phyloP scores from a whole-genome alignment of 371 early-diverging fungal genomes.

The Rhizomucor miehei region DNA sequence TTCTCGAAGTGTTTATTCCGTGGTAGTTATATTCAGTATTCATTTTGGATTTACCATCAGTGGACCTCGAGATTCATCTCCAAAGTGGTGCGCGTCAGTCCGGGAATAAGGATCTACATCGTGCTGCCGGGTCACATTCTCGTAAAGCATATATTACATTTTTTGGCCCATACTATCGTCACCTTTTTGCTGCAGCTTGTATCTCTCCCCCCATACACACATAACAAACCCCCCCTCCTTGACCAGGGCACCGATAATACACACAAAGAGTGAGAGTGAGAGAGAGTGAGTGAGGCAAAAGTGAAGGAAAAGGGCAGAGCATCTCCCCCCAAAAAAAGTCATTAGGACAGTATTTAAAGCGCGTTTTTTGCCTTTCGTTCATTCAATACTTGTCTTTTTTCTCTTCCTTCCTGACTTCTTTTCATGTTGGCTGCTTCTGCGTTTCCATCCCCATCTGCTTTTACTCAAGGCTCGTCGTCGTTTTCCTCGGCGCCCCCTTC shows the following conservation, averaged over 20 bases:
- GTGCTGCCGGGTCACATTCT: conserved; percentile 21
- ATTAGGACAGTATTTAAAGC: conserved; percentile 5
- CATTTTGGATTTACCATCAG: no score
- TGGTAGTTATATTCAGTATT: no score
- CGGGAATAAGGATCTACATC: conserved; percentile 17
- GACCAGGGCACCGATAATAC: no score
- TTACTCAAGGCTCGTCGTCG: background rate
- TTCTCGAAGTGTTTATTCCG: no score
- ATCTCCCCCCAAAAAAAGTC: background rate
- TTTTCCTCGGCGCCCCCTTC: background rate
- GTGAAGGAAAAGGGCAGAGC: no score
- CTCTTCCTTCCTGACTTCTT: conserved; percentile 1
- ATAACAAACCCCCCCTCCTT: conserved; percentile 6
- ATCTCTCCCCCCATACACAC: conserved; percentile 6
- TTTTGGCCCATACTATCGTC: conserved; percentile 22
- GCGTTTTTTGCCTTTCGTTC: conserved; percentile 7
- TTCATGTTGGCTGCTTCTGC: no score
- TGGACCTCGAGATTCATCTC: no score
- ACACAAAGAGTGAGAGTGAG: no score
- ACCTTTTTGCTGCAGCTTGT: conserved; percentile 5
- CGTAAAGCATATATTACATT: conserved; percentile 40
- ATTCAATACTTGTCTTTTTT: conserved; percentile 6
- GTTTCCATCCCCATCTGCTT: conserved; percentile 3
- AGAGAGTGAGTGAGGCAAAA: no score
- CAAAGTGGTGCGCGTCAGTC: no score